A percentile compares a stretch with the other conserved stretches of the same genome.
These are phyloP conservation scores for Posidonia oceanica DNA, from an alignment of 116 monocot species.

Conservation along the genomic window DNA sequence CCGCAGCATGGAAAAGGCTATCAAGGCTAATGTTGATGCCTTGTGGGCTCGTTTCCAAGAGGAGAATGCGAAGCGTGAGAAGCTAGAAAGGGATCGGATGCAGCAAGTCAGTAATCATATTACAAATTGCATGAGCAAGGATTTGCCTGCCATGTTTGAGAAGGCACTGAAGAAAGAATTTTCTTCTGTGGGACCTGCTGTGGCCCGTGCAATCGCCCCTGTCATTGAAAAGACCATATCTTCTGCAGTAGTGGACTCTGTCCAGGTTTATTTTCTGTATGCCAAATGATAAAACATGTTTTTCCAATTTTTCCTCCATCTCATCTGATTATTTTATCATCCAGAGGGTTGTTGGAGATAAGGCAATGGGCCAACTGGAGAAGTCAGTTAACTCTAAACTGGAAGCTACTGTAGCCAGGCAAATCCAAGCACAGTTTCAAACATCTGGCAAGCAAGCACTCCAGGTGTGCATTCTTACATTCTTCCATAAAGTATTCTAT, in stretches of 20 bases:
- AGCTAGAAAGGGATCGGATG: slow-evolving; percentile 56
- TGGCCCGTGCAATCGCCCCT: slow-evolving; percentile 61
- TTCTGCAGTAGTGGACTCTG: slow-evolving; percentile 58
- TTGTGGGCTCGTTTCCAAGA: slow-evolving; percentile 85
- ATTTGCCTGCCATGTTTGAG: slow-evolving; percentile 62
- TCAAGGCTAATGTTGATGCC: slow-evolving; percentile 73
- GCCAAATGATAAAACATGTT: neutral
- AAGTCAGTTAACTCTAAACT: slow-evolving; percentile 83
- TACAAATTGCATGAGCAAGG: slow-evolving; percentile 69
- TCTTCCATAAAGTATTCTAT: neutral
- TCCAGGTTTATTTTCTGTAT: slow-evolving; percentile 49
- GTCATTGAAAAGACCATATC: slow-evolving; percentile 64
- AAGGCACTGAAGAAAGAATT: slow-evolving; percentile 81
- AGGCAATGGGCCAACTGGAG: slow-evolving; percentile 70
- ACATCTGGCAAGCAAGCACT: slow-evolving; percentile 81
- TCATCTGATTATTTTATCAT: slow-evolving; percentile 2
- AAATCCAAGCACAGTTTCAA: slow-evolving; percentile 92
- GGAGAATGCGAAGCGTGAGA: slow-evolving; percentile 79
- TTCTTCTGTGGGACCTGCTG: slow-evolving; percentile 32
- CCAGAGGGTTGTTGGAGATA: slow-evolving; percentile 84
- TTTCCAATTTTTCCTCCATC: neutral
- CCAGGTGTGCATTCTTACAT: slow-evolving; percentile 41
- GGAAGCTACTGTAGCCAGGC: slow-evolving; percentile 62
- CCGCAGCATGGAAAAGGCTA: slow-evolving; percentile 68
- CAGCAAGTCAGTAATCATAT: slow-evolving; percentile 65